Conservation (phyloP, 805 yeast genomes). For the Metschnikowia kofuensis region DNA sequence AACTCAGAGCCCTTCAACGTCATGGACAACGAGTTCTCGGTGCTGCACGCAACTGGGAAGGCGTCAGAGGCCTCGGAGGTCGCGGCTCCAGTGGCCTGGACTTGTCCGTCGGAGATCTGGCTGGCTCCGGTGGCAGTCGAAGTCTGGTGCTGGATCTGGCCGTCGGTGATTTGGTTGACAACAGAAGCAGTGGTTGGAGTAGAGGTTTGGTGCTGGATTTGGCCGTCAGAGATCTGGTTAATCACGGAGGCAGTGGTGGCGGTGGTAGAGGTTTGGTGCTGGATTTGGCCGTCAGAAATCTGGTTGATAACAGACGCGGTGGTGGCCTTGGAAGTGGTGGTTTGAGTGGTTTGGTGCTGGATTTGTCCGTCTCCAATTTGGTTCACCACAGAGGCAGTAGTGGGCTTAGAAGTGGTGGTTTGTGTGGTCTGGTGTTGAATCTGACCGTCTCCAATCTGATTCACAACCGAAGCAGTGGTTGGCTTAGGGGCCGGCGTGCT, state of each 20-base stretch:
- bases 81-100: constrained; percentile 25
- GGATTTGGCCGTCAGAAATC: constrained; percentile 18
- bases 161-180: constrained; percentile 45
- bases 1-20: constrained; percentile 49
- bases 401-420: constrained; percentile 5
- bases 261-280: constrained; percentile 19
- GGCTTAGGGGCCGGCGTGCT: constrained; percentile 24
- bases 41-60: constrained; percentile 21
- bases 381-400: constrained; percentile 13
- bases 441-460: constrained; percentile 22
- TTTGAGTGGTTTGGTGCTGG: constrained; percentile 14
- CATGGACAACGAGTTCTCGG: constrained; percentile 48
- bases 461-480: constrained; percentile 25
- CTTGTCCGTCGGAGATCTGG: constrained; percentile 33
- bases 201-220: constrained; percentile 24
- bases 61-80: constrained; percentile 23
- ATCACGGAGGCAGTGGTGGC: constrained; percentile 20
- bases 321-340: constrained; percentile 7
- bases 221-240: constrained; percentile 26
- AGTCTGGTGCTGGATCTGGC: constrained; percentile 47
- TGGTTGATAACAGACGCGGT: constrained; percentile 33
- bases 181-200: constrained; percentile 26
- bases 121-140: constrained; percentile 12
- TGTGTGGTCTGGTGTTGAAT: constrained; percentile 11
- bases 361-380: constrained; percentile 18